Percentiles rank a stretch among this genome's conserved stretches.
These are phyloP conservation scores for Alternaria gansuensis DNA, from an alignment of 2,329 filamentous ascomycete genomes.

Conservation along the genomic window DNA sequence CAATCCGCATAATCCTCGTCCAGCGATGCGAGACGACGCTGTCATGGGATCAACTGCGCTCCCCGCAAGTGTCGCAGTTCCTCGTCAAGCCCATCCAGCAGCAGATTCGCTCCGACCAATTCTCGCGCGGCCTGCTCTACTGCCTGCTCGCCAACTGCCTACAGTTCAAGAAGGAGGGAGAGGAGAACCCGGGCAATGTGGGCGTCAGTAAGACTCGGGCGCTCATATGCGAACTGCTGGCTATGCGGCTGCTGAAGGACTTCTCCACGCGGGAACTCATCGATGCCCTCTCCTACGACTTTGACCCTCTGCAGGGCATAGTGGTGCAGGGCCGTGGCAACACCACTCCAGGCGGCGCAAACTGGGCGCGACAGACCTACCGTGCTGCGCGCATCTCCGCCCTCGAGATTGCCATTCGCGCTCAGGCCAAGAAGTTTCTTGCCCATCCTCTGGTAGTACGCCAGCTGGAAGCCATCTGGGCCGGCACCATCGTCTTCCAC, in stretches of 20 bases:
- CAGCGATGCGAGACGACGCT: conserved; percentile 89
- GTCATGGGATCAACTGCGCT: conserved; percentile 92
- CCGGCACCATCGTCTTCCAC: conserved; percentile 92
- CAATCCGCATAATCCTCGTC: conserved; percentile 84
- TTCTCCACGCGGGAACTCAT: conserved; percentile 90
- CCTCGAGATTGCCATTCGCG: conserved; percentile 90
- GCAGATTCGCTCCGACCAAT: conserved; percentile 82
- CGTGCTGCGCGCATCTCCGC: conserved; percentile 83
- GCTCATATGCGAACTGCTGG: conserved; percentile 87
- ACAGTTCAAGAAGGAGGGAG: conserved; percentile 88
- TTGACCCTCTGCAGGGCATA: conserved; percentile 88
- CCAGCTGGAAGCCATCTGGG: conserved; percentile 97
- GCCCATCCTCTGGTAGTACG: conserved; percentile 91
- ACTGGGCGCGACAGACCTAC: conserved; percentile 38
- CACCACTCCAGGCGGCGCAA: conserved; percentile 36
- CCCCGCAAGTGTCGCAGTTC: conserved; percentile 96
- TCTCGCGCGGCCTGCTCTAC: conserved; percentile 86
- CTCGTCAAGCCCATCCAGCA: conserved; percentile 94
- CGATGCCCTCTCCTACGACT: conserved; percentile 93
- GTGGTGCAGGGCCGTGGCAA: conserved; percentile 57
- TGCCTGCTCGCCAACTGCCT: conserved; percentile 92
- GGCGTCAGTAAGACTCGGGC: conserved; percentile 85
- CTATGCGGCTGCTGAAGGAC: conserved; percentile 88
- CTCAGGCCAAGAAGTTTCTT: conserved; percentile 90
- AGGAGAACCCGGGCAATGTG: conserved; percentile 81